These are phyloP conservation scores for Xylaria curta DNA, from an alignment of 495 filamentous ascomycete genomes.

Conservation along the genomic window DNA sequence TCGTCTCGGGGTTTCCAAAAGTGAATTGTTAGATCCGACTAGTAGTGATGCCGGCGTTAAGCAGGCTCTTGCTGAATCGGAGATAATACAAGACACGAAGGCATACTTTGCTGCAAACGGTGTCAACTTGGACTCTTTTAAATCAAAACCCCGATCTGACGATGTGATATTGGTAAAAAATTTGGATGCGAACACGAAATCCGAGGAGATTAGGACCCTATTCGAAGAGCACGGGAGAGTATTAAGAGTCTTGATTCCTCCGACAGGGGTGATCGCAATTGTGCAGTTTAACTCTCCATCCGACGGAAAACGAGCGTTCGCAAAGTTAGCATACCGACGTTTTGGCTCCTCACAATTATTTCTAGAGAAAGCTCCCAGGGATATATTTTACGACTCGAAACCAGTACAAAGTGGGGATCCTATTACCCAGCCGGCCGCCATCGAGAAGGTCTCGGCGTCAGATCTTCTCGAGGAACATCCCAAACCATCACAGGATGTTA, in stretches of 20 bases:
- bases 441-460: slow-evolving; percentile 50
- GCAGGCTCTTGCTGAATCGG: slow-evolving; percentile 95
- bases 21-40: slow-evolving; percentile 90
- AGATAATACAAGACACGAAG: slow-evolving; percentile 95
- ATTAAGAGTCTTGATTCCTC: slow-evolving; percentile 83
- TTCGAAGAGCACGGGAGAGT: slow-evolving; percentile 78
- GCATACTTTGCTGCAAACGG: slow-evolving; percentile 85
- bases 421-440: slow-evolving; percentile 15
- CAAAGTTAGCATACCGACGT: slow-evolving; percentile 81
- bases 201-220: slow-evolving; percentile 67
- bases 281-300: slow-evolving; percentile 80
- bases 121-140: slow-evolving; percentile 90
- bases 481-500: slow-evolving; percentile 63
- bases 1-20: slow-evolving; percentile 85
- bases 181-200: slow-evolving; percentile 80
- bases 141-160: slow-evolving; percentile 79
- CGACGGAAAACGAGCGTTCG: slow-evolving; percentile 81
- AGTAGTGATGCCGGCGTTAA: slow-evolving; percentile 92
- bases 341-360: slow-evolving; percentile 92
- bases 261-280: slow-evolving; percentile 90
- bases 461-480: slow-evolving; percentile 66
- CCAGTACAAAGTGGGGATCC: slow-evolving; percentile 11
- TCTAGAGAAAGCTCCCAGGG: slow-evolving; percentile 89
- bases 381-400: slow-evolving; percentile 65
- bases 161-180: slow-evolving; percentile 93